Evolutionary conservation across 208 protist genomes (phyloP).

Genomic region (Naegleria fowleri): DNA sequence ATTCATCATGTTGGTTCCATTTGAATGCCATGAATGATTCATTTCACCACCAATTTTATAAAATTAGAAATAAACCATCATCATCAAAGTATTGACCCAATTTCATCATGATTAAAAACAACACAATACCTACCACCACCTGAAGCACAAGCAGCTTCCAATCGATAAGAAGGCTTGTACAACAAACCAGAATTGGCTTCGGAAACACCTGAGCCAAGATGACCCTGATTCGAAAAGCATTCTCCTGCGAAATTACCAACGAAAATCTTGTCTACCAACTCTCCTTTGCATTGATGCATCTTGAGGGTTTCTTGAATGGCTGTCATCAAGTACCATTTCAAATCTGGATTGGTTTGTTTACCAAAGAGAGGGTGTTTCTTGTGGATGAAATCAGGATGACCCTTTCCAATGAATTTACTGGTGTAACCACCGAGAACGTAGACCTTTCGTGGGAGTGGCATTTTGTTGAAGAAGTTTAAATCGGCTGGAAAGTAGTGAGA

Average conservation of each 20-base stretch:
- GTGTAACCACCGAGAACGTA: constrained; percentile 74
- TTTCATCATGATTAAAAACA: constrained; percentile 40
- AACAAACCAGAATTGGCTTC: constrained; percentile 54
- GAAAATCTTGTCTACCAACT: constrained; percentile 60
- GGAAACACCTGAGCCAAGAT: constrained; percentile 66
- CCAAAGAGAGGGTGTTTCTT: constrained; percentile 80
- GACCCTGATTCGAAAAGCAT: constrained; percentile 74
- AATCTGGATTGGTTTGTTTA: constrained; percentile 71
- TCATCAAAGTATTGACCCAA: constrained; percentile 36
- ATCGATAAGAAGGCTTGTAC: constrained; percentile 65
- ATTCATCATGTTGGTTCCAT: too few species aligned
- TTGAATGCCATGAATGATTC: too few species aligned
- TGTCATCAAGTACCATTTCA: constrained; percentile 62
- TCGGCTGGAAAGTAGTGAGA: too few species aligned
- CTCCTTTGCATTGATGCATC: constrained; percentile 48
- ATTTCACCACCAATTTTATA: too few species aligned
- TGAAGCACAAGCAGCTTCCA: constrained; percentile 79
- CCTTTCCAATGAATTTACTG: constrained; percentile 77
- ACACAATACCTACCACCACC: constrained; percentile 61
- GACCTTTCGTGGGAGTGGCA: constrained; percentile 31
- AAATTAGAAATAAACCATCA: too few species aligned
- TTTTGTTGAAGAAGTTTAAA: too few species aligned
- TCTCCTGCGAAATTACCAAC: constrained; percentile 77
- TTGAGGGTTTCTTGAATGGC: constrained; percentile 57
- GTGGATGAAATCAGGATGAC: constrained; percentile 73